These are phyloP conservation scores for Harringtonia lauricola DNA, from an alignment of 2,329 filamentous ascomycete species.

Conservation along the genomic window DNA sequence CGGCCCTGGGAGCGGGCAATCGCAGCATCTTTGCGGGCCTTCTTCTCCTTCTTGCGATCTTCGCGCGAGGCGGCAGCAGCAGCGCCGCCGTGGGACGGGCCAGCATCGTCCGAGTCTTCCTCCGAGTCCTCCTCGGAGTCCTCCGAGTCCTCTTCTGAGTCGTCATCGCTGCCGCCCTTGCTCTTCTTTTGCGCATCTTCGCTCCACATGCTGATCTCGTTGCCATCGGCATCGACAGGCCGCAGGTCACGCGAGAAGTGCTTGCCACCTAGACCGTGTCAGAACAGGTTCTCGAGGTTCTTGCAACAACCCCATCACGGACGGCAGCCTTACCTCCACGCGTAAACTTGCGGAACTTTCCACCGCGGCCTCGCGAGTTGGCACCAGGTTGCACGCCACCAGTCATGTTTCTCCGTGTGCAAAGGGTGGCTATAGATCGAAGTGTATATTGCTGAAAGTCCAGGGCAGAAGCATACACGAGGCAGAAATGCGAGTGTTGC, in stretches of 20 bases:
- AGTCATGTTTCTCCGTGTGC: conserved; percentile 14
- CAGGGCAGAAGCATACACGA: too few species aligned
- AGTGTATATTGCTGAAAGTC: too few species aligned
- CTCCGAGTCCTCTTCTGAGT: conserved; percentile 34
- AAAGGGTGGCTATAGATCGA: background rate
- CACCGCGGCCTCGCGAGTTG: conserved; percentile 65
- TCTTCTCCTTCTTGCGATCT: conserved; percentile 83
- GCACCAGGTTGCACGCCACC: conserved; percentile 28
- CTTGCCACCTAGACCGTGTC: conserved; percentile 60
- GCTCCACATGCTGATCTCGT: conserved; percentile 80
- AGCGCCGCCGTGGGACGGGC: conserved; percentile 25
- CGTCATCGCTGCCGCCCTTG: conserved; percentile 22
- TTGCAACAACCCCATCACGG: too few species aligned
- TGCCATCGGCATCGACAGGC: conserved; percentile 80
- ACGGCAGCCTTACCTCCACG: conserved; percentile 83
- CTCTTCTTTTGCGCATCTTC: conserved; percentile 38
- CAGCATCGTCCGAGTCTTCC: conserved; percentile 12
- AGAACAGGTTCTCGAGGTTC: too few species aligned
- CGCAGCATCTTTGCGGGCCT: conserved; percentile 48
- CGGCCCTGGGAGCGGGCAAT: conserved; percentile 61
- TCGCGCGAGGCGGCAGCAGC: conserved; percentile 57
- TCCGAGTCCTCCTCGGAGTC: conserved; percentile 35
- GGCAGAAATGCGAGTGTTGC: too few species aligned
- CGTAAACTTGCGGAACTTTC: conserved; percentile 90
- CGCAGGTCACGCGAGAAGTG: conserved; percentile 88